Conservation (phyloP, 2,329 filamentous ascomycete species). For the Geosmithia putterillii region DNA sequence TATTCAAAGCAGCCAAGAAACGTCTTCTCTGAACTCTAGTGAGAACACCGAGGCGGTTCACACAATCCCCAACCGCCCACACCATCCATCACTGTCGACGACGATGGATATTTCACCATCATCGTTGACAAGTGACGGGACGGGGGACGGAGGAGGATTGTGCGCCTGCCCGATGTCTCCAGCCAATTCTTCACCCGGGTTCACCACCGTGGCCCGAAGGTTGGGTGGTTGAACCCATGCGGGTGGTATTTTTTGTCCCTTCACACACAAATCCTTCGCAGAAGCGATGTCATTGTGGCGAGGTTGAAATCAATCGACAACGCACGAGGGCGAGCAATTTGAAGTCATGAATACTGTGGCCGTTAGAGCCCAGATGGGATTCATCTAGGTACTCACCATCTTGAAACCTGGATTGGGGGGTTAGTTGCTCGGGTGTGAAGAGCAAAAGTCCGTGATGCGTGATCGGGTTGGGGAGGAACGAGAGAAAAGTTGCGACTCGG, state of each 20-base stretch:
- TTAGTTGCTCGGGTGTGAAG: slow-evolving; percentile 13
- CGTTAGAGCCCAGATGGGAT: slow-evolving; percentile 20
- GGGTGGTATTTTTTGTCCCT: slow-evolving; percentile 6
- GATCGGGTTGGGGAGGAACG: slow-evolving; percentile 12
- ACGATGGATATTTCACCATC: no score
- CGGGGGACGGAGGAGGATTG: no score
- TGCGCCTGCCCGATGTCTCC: slow-evolving; percentile 29
- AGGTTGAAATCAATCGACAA: slow-evolving; percentile 15
- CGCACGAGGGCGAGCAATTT: slow-evolving; percentile 15
- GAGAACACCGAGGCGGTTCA: slow-evolving; percentile 52
- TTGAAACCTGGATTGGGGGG: slow-evolving; percentile 19
- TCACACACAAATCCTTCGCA: slow-evolving; percentile 18
- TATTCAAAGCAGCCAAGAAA: slow-evolving; percentile 54
- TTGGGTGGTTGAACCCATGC: slow-evolving; percentile 11
- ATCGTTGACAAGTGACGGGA: no score
- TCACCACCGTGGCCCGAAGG: neutral
- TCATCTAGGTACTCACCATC: slow-evolving; percentile 25
- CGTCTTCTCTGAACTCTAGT: slow-evolving; percentile 90
- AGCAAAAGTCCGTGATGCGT: slow-evolving; percentile 16
- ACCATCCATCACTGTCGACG: no score
- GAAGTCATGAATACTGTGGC: slow-evolving; percentile 21
- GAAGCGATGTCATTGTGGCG: slow-evolving; percentile 14
- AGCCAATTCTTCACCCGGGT: slow-evolving; percentile 50
- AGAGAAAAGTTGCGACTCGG: slow-evolving; percentile 10
- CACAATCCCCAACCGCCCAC: neutral